phyloP scores from a whole-genome alignment of 2,329 filamentous ascomycete genomes.

The Ophiocordyceps camponoti-rufipedis region DNA sequence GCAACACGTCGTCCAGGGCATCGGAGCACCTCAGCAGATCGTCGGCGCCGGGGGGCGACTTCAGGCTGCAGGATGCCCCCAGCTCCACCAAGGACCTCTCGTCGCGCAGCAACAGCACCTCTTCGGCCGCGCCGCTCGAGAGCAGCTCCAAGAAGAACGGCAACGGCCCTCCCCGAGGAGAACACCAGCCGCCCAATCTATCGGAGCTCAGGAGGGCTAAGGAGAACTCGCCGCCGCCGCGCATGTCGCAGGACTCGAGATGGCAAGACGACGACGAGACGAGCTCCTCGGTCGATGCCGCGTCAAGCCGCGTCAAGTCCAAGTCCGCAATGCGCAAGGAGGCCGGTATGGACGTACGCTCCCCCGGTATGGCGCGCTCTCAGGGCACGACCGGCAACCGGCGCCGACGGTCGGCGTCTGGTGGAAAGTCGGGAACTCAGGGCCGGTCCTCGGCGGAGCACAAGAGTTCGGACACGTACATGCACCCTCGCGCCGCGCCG shows the following conservation, averaged over 20 bases:
- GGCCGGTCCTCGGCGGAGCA: slow-evolving; percentile 8
- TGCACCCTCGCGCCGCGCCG: slow-evolving; percentile 38
- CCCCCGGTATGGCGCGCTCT: not conserved
- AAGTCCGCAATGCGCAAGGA: slow-evolving; percentile 50
- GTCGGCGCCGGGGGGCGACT: slow-evolving; percentile 26
- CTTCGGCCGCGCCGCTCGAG: slow-evolving; percentile 17
- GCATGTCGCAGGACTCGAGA: slow-evolving; percentile 41
- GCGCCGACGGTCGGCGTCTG: slow-evolving; percentile 5
- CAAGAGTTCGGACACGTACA: slow-evolving; percentile 28
- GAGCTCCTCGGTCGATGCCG: slow-evolving; percentile 20
- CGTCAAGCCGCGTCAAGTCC: slow-evolving; percentile 19
- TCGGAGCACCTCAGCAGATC: slow-evolving; percentile 7
- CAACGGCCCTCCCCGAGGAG: slow-evolving; percentile 13
- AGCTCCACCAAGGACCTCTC: slow-evolving; percentile 34
- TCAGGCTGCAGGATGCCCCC: slow-evolving; percentile 68
- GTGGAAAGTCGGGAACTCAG: slow-evolving; percentile 9
- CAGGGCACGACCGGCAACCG: not conserved
- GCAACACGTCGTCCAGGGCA: slow-evolving; percentile 26
- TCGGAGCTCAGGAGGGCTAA: slow-evolving; percentile 17
- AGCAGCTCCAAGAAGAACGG: slow-evolving; percentile 14
- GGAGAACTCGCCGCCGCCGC: slow-evolving; percentile 17
- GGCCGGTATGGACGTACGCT: slow-evolving; percentile 10
- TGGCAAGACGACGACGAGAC: slow-evolving; percentile 34
- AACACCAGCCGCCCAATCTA: slow-evolving; percentile 5
- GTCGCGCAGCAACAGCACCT: slow-evolving; percentile 21